A percentile compares a stretch with the other conserved stretches of the same genome.
Conservation (phyloP, 164 flowering plant genomes). For the Macadamia tetraphylla region DNA sequence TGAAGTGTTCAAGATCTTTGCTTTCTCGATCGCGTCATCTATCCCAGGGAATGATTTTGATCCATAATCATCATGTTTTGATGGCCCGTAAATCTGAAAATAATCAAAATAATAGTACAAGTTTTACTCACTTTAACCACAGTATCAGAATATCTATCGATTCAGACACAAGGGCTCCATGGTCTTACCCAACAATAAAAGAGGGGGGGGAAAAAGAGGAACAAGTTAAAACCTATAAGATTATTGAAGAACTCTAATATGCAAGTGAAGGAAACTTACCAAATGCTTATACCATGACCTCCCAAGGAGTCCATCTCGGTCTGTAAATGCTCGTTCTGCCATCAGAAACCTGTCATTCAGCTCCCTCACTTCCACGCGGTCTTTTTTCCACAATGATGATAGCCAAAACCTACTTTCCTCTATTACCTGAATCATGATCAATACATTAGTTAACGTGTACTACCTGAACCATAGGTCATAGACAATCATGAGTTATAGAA, state of each 20-base stretch:
- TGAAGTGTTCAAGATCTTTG: constrained; percentile 33
- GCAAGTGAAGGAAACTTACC: constrained; percentile 34
- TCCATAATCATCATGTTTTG: constrained; percentile 56
- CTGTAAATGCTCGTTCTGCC: constrained; percentile 78
- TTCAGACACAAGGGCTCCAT: neutral
- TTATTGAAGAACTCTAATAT: neutral
- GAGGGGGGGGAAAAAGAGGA: neutral
- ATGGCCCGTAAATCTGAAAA: constrained; percentile 60
- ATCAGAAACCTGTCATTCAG: constrained; percentile 70
- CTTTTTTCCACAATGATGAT: constrained; percentile 30
- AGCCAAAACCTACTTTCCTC: constrained; percentile 33
- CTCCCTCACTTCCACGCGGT: constrained; percentile 40
- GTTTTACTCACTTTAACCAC: neutral
- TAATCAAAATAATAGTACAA: neutral
- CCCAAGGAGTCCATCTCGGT: constrained; percentile 51
- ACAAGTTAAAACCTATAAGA: neutral
- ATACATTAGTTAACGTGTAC: neutral
- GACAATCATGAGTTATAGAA: neutral
- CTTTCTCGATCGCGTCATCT: constrained; percentile 50
- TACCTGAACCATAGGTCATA: neutral
- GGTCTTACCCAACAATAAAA: neutral
- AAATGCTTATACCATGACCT: constrained; percentile 74
- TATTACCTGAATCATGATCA: constrained; percentile 29
- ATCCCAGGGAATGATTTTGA: constrained; percentile 66
- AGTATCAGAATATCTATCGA: neutral